phyloP scores from a whole-genome alignment of 2,329 filamentous ascomycete genomes.

The Metarhizium anisopliae region DNA sequence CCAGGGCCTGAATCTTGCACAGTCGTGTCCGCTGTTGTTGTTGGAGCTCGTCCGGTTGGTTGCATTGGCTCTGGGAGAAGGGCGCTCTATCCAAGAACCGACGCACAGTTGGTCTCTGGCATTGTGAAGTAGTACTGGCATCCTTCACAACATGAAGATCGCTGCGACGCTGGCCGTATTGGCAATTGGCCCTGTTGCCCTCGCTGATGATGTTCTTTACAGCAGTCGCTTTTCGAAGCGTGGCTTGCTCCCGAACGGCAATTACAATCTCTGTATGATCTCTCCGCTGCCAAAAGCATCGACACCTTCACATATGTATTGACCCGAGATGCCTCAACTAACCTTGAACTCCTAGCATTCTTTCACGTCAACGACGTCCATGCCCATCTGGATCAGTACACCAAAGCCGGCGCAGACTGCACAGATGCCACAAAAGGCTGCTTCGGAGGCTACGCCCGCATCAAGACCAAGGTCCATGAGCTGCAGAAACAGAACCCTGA shows the following conservation, averaged over 20 bases:
- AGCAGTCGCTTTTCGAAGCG: conserved; percentile 6
- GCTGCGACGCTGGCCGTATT: conserved; percentile 2
- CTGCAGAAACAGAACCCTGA: conserved; percentile 49
- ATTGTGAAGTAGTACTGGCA: too few species aligned
- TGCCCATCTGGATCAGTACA: conserved; percentile 56
- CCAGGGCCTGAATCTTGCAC: too few species aligned
- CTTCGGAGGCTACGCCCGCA: conserved; percentile 55
- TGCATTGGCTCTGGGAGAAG: too few species aligned
- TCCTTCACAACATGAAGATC: neutral
- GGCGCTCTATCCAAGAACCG: too few species aligned
- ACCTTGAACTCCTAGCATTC: conserved; percentile 34
- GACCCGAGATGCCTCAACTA: neutral
- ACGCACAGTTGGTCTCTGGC: too few species aligned
- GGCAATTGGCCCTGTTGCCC: conserved; percentile 2
- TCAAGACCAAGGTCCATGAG: conserved; percentile 51
- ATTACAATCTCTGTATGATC: conserved; percentile 6
- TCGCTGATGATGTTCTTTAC: conserved; percentile 6
- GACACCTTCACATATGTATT: neutral
- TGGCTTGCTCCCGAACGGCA: conserved; percentile 5
- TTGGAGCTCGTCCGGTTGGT: too few species aligned
- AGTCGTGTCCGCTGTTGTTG: too few species aligned
- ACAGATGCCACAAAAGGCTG: conserved; percentile 46
- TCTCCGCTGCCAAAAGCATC: neutral
- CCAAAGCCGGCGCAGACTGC: conserved; percentile 53
- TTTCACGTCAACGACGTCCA: conserved; percentile 65